Conservation (phyloP, 202 grass and related monocot species). For the Carex sylvatica region DNA sequence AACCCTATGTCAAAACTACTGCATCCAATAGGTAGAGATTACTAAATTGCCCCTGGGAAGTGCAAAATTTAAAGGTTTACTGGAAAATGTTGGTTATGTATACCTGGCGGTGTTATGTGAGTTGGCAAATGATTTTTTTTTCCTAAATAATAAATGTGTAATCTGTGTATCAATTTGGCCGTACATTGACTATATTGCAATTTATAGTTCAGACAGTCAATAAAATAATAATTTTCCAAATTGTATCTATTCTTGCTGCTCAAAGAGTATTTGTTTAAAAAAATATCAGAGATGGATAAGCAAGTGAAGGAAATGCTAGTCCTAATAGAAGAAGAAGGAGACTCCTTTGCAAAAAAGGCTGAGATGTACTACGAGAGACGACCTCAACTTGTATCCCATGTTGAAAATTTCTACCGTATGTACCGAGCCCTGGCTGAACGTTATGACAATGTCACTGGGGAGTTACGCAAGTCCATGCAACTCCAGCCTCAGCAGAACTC, state of each 20-base stretch:
- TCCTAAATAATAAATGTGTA: not conserved
- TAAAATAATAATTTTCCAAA: not conserved
- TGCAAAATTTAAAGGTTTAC: not conserved
- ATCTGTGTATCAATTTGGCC: not conserved
- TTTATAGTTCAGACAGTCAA: not conserved
- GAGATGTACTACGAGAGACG: constrained; percentile 85
- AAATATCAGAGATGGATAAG: constrained; percentile 73
- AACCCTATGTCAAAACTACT: too few relatives aligned
- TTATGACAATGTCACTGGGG: constrained; percentile 90
- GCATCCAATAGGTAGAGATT: too few relatives aligned
- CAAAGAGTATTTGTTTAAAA: constrained; percentile 7
- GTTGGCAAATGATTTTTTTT: not conserved
- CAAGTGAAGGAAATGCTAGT: constrained; percentile 93
- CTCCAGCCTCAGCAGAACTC: constrained; percentile 58
- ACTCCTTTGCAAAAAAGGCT: constrained; percentile 92
- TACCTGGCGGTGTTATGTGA: not conserved
- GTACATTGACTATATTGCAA: not conserved
- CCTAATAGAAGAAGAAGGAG: constrained; percentile 86
- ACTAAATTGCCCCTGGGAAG: not conserved
- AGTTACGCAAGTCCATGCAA: constrained; percentile 62
- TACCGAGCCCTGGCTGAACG: constrained; percentile 86
- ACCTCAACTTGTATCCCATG: constrained; percentile 62
- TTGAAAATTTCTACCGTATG: constrained; percentile 95
- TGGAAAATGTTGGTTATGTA: not conserved
- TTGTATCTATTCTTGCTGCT: not conserved